Conservation (phyloP, 345 rosid species). For the Trapa bicornis region DNA sequence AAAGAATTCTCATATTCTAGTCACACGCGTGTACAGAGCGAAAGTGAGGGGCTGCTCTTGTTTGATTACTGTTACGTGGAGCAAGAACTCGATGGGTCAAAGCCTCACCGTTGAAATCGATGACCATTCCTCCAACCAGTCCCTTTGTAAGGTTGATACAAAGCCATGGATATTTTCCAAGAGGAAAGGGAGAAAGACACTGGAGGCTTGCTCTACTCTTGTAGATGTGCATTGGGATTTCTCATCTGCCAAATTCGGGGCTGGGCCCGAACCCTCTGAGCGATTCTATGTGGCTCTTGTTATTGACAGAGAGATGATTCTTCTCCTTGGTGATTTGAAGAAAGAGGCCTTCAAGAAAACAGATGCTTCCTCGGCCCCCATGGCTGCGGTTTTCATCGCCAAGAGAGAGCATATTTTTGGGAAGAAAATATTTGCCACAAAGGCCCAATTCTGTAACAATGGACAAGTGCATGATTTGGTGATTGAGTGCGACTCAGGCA, state of each 20-base stretch:
- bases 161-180: slow-evolving; percentile 92
- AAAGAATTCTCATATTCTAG: slow-evolving; percentile 61
- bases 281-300: slow-evolving; percentile 74
- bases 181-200: slow-evolving; percentile 77
- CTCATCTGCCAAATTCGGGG: slow-evolving; percentile 68
- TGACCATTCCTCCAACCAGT: slow-evolving; percentile 60
- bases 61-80: slow-evolving; percentile 72
- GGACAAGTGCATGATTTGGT: slow-evolving; percentile 55
- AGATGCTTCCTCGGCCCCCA: slow-evolving; percentile 24
- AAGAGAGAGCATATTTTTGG: slow-evolving; percentile 80
- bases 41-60: slow-evolving; percentile 52
- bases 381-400: slow-evolving; percentile 40
- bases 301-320: slow-evolving; percentile 57
- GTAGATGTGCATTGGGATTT: slow-evolving; percentile 81
- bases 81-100: slow-evolving; percentile 88
- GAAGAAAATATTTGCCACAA: slow-evolving; percentile 52
- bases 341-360: slow-evolving; percentile 83
- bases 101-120: slow-evolving; percentile 59
- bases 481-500: slow-evolving; percentile 47
- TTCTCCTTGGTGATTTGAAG: slow-evolving; percentile 82
- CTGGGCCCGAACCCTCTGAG: slow-evolving; percentile 76
- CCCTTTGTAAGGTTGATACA: slow-evolving; percentile 80
- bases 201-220: slow-evolving; percentile 55
- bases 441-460: slow-evolving; percentile 56
- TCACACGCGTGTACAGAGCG: slow-evolving; percentile 61